Conservation (phyloP, 805 yeast genomes). For the Saccharomycopsis javanensis region DNA sequence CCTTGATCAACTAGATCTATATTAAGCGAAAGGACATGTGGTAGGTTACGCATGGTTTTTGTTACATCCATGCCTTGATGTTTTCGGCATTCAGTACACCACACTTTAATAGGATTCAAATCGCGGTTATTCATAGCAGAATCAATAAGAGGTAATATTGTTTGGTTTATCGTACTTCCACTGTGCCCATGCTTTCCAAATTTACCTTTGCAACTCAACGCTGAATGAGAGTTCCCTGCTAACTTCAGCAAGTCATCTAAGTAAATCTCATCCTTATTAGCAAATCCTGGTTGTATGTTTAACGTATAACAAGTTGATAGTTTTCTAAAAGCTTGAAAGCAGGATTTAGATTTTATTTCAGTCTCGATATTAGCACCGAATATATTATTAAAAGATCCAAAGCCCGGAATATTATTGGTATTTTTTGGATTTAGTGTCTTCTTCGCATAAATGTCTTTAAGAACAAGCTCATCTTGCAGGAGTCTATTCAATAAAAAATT, state of each 20-base stretch:
- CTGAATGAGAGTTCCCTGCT: neutral
- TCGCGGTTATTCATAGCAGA: constrained; percentile 42
- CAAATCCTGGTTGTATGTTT: constrained; percentile 28
- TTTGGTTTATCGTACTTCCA: constrained; percentile 14
- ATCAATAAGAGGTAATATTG: constrained; percentile 50
- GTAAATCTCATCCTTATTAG: neutral
- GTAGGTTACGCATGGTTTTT: constrained; percentile 42
- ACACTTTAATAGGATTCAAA: constrained; percentile 37
- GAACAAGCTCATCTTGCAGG: neutral
- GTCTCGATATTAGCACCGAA: constrained; percentile 38
- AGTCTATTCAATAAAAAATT: constrained; percentile 47
- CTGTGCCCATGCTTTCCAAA: constrained; percentile 25
- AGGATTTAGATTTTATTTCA: constrained; percentile 32
- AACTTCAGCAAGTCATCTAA: neutral
- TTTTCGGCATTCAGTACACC: constrained; percentile 43
- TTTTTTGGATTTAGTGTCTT: neutral
- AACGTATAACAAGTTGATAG: constrained; percentile 31
- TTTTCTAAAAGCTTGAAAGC: constrained; percentile 30
- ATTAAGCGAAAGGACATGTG: constrained; percentile 58
- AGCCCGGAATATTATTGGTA: neutral
- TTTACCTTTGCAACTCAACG: neutral
- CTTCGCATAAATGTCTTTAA: neutral
- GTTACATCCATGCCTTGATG: constrained; percentile 47
- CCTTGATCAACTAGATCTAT: constrained; percentile 49
- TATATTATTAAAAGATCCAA: constrained; percentile 24